A percentile compares a stretch with the other conserved stretches of the same genome.
These are phyloP conservation scores for Zea mays DNA, from an alignment of 176 grass and related monocot species.

Conservation along the genomic window DNA sequence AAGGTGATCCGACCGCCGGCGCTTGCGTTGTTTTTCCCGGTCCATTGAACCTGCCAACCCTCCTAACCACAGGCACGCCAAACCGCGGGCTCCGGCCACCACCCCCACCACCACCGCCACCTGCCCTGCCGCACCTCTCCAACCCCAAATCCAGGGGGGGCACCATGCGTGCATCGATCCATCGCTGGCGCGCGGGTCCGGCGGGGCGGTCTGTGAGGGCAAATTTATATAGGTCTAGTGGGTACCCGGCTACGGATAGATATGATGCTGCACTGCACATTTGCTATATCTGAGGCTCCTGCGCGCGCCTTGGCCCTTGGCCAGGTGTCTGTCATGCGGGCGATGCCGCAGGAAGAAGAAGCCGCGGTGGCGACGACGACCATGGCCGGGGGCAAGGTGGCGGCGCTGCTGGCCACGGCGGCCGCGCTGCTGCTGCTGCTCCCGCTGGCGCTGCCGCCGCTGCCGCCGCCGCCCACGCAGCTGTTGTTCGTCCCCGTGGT, in stretches of 20 bases:
- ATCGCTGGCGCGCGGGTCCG: too few relatives aligned
- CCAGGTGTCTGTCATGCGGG: neutral
- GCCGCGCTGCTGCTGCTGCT: constrained; percentile 52
- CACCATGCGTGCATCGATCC: too few relatives aligned
- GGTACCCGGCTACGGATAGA: neutral
- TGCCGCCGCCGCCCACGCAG: constrained; percentile 50
- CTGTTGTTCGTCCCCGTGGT: constrained; percentile 58
- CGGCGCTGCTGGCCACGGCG: constrained; percentile 30
- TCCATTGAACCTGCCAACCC: constrained; percentile 22
- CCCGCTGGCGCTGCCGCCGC: constrained; percentile 59
- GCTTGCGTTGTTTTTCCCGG: neutral
- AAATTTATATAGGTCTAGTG: neutral
- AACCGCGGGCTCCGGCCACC: constrained; percentile 11
- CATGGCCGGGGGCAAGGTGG: constrained; percentile 25
- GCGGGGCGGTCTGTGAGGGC: neutral
- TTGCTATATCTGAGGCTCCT: neutral
- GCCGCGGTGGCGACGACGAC: neutral
- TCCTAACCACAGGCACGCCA: constrained; percentile 16
- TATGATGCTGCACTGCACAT: neutral
- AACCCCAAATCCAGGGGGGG: too few relatives aligned
- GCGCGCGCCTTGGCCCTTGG: neutral
- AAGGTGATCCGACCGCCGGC: neutral
- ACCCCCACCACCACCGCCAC: neutral
- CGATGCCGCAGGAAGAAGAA: neutral
- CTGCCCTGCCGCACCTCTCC: neutral